Conservation (phyloP, 176 grass and related monocot genomes). For the Rhynchospora pubera region DNA sequence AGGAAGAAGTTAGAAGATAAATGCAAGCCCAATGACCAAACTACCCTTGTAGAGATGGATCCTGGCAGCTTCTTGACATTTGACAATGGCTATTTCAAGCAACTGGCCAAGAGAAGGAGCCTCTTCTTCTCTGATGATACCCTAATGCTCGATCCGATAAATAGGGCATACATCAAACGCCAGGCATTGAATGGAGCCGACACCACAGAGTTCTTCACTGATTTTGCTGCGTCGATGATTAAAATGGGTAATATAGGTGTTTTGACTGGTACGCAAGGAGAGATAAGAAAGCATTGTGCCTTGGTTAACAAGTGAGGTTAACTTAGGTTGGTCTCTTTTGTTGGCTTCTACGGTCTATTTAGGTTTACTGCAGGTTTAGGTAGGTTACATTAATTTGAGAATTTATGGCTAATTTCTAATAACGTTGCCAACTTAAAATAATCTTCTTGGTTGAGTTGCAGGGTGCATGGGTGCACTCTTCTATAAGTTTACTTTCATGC, state of each 20-base stretch:
- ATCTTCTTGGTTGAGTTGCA: background rate
- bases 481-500: background rate
- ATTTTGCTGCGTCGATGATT: constrained; percentile 62
- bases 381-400: constrained; percentile 1
- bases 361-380: background rate
- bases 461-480: constrained; percentile 16
- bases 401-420: constrained; percentile 11
- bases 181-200: constrained; percentile 24
- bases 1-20: constrained; percentile 32
- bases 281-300: constrained; percentile 64
- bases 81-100: constrained; percentile 63
- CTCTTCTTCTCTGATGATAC: constrained; percentile 69
- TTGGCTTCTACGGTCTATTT: background rate
- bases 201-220: constrained; percentile 59
- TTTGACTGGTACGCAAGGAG: constrained; percentile 55
- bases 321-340: background rate
- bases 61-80: constrained; percentile 76
- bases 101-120: constrained; percentile 39
- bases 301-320: constrained; percentile 37
- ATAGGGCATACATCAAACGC: constrained; percentile 35
- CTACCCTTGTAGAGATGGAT: constrained; percentile 73
- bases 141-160: constrained; percentile 39
- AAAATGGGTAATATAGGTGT: constrained; percentile 65
- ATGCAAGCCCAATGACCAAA: constrained; percentile 37
- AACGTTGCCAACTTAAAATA: constrained; percentile 14